A percentile compares a stretch with the other conserved stretches of the same genome.
These are phyloP conservation scores for Agapanthus africanus DNA, from an alignment of 106 monocot species.

Conservation along the genomic window DNA sequence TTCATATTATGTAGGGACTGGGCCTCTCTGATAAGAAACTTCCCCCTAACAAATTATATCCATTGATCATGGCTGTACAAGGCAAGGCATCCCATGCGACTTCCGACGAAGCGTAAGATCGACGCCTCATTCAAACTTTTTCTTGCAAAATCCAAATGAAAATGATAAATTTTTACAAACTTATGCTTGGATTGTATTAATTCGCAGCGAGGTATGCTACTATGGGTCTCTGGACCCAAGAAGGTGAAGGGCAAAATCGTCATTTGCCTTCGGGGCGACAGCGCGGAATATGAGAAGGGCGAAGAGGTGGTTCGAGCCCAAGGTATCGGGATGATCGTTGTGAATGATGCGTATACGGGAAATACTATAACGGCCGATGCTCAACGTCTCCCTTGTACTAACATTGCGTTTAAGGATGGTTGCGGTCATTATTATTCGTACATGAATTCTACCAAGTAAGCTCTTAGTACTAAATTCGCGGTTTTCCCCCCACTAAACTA, in stretches of 20 bases:
- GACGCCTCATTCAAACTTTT: no score
- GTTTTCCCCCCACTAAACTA: background rate
- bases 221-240: constrained; percentile 18
- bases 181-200: no score
- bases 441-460: constrained; percentile 28
- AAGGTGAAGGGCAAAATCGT: constrained; percentile 45
- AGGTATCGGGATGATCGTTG: constrained; percentile 32
- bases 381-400: constrained; percentile 27
- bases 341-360: constrained; percentile 17
- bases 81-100: constrained; percentile 9
- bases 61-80: constrained; percentile 13
- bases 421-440: constrained; percentile 17
- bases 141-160: no score
- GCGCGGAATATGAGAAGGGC: constrained; percentile 20
- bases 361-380: constrained; percentile 34
- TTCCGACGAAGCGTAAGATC: constrained; percentile 12
- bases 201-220: constrained; percentile 23
- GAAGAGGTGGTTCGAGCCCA: constrained; percentile 17
- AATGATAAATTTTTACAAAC: no score
- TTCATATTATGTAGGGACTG: constrained; percentile 26
- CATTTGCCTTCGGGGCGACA: constrained; percentile 15
- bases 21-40: constrained; percentile 14
- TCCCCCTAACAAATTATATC: constrained; percentile 16
- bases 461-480: constrained; percentile 17
- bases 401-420: constrained; percentile 28